Percentiles rank a stretch among this genome's conserved stretches.
Evolutionary conservation across 2,329 filamentous ascomycete species (phyloP).

Genomic region (Claviceps arundinis): DNA sequence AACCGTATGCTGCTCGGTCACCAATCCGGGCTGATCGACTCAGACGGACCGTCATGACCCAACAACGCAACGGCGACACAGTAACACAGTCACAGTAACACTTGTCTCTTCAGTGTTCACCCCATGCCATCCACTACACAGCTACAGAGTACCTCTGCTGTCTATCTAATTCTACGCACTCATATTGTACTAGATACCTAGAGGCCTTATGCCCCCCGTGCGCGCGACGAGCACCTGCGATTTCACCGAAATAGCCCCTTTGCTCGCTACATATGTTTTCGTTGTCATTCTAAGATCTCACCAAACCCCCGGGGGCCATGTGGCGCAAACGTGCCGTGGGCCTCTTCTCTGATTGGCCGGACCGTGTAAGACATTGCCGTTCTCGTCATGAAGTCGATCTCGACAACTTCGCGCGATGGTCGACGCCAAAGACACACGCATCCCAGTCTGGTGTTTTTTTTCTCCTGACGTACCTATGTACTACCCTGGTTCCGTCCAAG

Average conservation of each 20-base stretch:
- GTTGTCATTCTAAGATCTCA: background rate
- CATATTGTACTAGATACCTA: no score
- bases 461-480: no score
- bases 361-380: background rate
- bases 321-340: slow-evolving; percentile 1
- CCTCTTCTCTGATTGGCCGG: slow-evolving; percentile 1
- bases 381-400: background rate
- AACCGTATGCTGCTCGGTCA: background rate
- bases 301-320: background rate
- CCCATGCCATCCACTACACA: no score
- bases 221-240: background rate
- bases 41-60: background rate
- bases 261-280: background rate
- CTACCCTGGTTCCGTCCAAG: background rate
- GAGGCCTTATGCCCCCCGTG: background rate
- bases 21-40: background rate
- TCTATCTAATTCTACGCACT: no score
- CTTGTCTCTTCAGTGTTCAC: no score
- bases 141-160: no score
- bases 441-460: background rate
- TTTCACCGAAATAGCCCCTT: background rate
- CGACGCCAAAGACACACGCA: background rate
- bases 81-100: no score
- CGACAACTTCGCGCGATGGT: background rate
- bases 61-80: background rate